These are phyloP conservation scores for Periconia sp. DNA, from an alignment of 2,329 filamentous ascomycete species.

Conservation along the genomic window DNA sequence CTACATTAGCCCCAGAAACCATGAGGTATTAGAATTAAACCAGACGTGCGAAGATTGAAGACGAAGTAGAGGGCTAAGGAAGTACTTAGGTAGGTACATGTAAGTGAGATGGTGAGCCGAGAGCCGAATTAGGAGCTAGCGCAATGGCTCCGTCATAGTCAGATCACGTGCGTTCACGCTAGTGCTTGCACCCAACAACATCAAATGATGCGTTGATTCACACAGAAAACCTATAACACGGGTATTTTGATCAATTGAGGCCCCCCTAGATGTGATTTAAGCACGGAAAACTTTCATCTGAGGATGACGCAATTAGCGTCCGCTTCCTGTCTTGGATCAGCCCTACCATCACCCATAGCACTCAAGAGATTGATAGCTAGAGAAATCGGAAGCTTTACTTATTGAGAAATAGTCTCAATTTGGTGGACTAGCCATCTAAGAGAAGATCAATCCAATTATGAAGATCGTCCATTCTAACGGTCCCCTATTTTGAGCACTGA, in stretches of 20 bases:
- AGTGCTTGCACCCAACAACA: background rate
- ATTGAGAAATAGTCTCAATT: too few species aligned
- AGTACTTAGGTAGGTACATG: background rate
- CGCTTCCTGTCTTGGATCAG: too few species aligned
- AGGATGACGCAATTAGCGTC: too few species aligned
- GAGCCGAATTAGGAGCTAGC: conserved; percentile 18
- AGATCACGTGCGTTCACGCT: conserved; percentile 2
- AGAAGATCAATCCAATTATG: too few species aligned
- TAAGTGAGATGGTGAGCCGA: conserved; percentile 9
- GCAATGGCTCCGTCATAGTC: conserved; percentile 6
- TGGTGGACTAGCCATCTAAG: too few species aligned
- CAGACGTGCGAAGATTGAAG: background rate
- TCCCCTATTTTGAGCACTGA: too few species aligned
- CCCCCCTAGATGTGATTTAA: too few species aligned
- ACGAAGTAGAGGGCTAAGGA: background rate
- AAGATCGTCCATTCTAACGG: too few species aligned
- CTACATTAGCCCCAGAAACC: conserved; percentile 10
- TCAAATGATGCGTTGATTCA: background rate
- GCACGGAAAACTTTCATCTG: too few species aligned
- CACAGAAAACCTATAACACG: background rate
- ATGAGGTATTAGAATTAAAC: conserved; percentile 1
- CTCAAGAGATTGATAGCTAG: too few species aligned
- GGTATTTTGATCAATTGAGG: background rate
- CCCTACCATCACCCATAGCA: too few species aligned
- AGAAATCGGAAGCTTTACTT: too few species aligned